Conservation (phyloP, 108 stramenopile species). For the Asterionellopsis glacialis region DNA sequence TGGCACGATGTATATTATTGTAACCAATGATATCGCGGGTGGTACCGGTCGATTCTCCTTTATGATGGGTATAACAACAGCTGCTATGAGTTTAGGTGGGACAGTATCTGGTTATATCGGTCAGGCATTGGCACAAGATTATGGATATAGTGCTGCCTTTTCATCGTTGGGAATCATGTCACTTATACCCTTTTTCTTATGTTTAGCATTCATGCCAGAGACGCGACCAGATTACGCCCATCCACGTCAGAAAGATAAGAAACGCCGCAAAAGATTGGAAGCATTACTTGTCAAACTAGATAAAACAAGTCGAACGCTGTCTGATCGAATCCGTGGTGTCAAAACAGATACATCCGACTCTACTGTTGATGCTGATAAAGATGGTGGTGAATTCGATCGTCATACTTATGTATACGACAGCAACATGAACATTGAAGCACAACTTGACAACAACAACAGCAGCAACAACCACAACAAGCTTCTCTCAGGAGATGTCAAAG, state of each 20-base stretch:
- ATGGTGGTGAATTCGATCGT: too few relatives aligned
- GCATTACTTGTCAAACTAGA: not conserved
- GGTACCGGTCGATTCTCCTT: conserved; percentile 66
- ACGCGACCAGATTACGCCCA: not conserved
- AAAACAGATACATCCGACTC: too few relatives aligned
- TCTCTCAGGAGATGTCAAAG: too few relatives aligned
- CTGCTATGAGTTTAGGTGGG: conserved; percentile 69
- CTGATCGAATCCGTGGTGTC: too few relatives aligned
- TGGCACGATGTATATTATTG: conserved; percentile 64
- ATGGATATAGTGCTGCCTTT: conserved; percentile 60
- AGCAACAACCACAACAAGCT: too few relatives aligned
- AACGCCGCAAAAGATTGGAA: not conserved
- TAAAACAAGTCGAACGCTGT: too few relatives aligned
- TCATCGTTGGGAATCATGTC: conserved; percentile 48
- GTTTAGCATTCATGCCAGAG: not conserved
- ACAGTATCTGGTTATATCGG: conserved; percentile 69
- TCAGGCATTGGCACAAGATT: conserved; percentile 58
- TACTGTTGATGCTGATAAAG: too few relatives aligned
- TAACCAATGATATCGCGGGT: conserved; percentile 63
- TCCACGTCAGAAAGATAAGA: not conserved
- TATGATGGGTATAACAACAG: conserved; percentile 59
- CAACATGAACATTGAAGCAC: too few relatives aligned
- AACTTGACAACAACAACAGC: too few relatives aligned
- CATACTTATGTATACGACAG: too few relatives aligned
- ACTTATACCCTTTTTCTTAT: conserved; percentile 25